Percentiles rank a stretch among this genome's conserved stretches.
Conservation (phyloP, 306 rosid species). For the Inga oerstediana region DNA sequence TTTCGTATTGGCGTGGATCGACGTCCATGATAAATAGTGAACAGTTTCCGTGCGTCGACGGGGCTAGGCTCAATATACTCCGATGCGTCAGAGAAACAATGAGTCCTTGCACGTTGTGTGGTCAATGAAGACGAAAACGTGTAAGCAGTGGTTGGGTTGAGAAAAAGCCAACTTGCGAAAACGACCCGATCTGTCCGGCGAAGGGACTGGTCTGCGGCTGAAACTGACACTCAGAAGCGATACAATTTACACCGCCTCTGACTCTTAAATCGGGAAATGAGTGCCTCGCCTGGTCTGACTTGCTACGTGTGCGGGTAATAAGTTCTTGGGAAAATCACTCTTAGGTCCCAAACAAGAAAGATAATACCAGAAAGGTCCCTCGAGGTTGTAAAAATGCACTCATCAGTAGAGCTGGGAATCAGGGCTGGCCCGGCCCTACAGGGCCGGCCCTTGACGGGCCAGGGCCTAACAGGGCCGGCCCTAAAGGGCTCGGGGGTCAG, state of each 20-base stretch:
- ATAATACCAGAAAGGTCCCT: too few relatives aligned
- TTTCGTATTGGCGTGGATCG: constrained; percentile 80
- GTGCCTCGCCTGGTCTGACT: not conserved
- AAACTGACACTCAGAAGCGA: not conserved
- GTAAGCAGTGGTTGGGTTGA: not conserved
- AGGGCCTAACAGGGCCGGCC: too few relatives aligned
- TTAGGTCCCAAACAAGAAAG: too few relatives aligned
- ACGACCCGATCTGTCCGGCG: not conserved
- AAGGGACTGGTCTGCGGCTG: not conserved
- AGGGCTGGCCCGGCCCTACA: too few relatives aligned
- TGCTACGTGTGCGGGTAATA: not conserved
- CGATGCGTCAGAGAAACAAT: not conserved
- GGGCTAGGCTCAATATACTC: not conserved
- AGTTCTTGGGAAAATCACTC: too few relatives aligned
- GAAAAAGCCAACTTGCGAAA: not conserved
- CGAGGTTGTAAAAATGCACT: too few relatives aligned
- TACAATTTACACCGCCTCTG: not conserved
- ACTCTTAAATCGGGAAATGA: not conserved
- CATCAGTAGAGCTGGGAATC: too few relatives aligned
- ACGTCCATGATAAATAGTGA: constrained; percentile 59
- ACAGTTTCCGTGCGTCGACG: constrained; percentile 12
- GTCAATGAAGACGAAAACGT: not conserved
- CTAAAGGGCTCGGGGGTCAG: too few relatives aligned
- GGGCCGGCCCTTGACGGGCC: too few relatives aligned
- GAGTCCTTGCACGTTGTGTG: not conserved